Base-by-base conservation (phyloP, 192 early-diverging fungal genomes). In the Linnemannia elongata region DNA sequence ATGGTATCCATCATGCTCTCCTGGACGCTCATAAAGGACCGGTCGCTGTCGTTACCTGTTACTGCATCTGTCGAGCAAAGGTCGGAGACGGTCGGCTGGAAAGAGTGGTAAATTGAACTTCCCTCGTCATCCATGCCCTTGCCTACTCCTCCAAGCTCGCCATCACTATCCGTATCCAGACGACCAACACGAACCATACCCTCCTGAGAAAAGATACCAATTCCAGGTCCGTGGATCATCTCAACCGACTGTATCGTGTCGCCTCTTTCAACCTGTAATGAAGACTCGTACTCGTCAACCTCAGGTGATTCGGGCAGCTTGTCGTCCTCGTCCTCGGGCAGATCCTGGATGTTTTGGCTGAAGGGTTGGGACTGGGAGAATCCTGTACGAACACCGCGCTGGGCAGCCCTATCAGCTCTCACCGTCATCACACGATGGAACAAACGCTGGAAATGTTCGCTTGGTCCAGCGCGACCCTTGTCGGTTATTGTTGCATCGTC, bases 121-220 rank as follows among this genome's bases (percentile, higher is more conserved):
- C 45, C 54, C 30, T 71, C 82, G 30, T 77, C 69, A 18, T 57
- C 38, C 24, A 49, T 42, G 8, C 55, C 55, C 55, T 45, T 66
- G 24, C 18, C 10, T 20, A 15, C 39, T 27, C 39, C 41, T 4
- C 71, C 77, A 18, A 9, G 38, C 42, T 81, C 69, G 45, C 49
- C 42, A 33, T 78, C 84, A 39, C 79, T 81, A 30, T 87, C 85
- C 3, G 85, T 87, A 49, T 87, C 85, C 85, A 87, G 66, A 57
- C 85, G 75, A 5, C 76, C 47, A 30, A 76, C 79, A 45, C 85
- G 85, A 5, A 87, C 79, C 85, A 87, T 87, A 13, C 85, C 85
- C 27, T 87, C 85, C 35, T 87, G 85, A 39, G 85, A 87, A 81
- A 87, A 87, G 75, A 87, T 55, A 13, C 85, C 85, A 10, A 87